phyloP scores from a whole-genome alignment of 2,329 filamentous ascomycete genomes.

The Ophiocordyceps camponoti-leonardi region DNA sequence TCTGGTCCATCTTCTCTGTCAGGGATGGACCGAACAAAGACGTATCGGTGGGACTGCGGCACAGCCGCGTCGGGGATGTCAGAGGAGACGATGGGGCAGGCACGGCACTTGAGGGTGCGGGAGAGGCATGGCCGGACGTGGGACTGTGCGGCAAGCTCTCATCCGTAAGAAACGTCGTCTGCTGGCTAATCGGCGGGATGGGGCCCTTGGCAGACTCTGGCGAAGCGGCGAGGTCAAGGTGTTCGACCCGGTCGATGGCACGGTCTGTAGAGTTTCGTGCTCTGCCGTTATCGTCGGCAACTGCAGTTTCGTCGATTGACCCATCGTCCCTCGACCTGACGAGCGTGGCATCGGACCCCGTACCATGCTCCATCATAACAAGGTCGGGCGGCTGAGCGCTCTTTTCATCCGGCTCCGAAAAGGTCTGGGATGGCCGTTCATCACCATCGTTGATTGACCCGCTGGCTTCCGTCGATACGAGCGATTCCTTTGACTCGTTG shows the following conservation, averaged over 20 bases:
- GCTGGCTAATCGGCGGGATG: constrained; percentile 1
- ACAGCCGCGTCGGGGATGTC: constrained; percentile 6
- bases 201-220: constrained; percentile 10
- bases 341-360: constrained; percentile 14
- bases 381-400: constrained; percentile 23
- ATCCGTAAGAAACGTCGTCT: background rate
- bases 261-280: constrained; percentile 13
- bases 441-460: constrained; percentile 34
- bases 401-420: constrained; percentile 29
- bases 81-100: constrained; percentile 5
- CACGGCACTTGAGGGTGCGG: background rate
- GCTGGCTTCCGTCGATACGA: constrained; percentile 51
- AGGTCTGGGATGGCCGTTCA: constrained; percentile 27
- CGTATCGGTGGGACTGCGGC: constrained; percentile 5
- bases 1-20: constrained; percentile 30
- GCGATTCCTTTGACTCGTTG: constrained; percentile 63
- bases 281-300: constrained; percentile 13
- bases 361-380: constrained; percentile 13
- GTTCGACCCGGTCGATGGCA: constrained; percentile 28
- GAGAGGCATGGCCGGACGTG: background rate
- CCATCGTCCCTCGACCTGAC: constrained; percentile 6
- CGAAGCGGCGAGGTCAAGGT: constrained; percentile 29
- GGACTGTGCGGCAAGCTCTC: background rate
- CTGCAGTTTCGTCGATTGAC: constrained; percentile 7
- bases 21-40: constrained; percentile 11